phyloP scores from a whole-genome alignment of 192 early-diverging fungal species.

The Paraglomus brasilianum region DNA sequence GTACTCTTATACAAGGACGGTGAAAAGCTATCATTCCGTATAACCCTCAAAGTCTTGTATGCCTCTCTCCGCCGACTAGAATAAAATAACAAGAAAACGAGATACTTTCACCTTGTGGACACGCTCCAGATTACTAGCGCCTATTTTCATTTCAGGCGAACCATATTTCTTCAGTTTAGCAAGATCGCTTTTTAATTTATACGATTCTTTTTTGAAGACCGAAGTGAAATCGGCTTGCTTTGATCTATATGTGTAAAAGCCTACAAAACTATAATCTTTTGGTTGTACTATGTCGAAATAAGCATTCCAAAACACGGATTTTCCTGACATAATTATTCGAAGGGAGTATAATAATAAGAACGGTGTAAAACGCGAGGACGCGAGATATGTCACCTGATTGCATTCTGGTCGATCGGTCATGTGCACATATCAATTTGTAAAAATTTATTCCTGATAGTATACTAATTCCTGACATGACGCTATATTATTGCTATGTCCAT shows the following conservation, averaged over 20 bases:
- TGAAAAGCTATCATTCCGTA: constrained; percentile 15
- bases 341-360: too few relatives aligned
- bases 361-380: too few relatives aligned
- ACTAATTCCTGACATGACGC: too few relatives aligned
- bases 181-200: constrained; percentile 29
- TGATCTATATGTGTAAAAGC: constrained; percentile 21
- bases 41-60: constrained; percentile 22
- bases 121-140: constrained; percentile 6
- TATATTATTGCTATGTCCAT: too few relatives aligned
- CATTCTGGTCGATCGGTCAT: too few relatives aligned
- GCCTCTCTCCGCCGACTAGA: constrained; percentile 14
- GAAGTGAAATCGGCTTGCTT: constrained; percentile 30
- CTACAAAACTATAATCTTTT: constrained; percentile 32
- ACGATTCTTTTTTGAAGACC: constrained; percentile 25
- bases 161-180: constrained; percentile 19
- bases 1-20: constrained; percentile 12
- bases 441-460: too few relatives aligned
- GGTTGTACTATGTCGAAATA: constrained; percentile 22
- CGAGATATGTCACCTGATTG: too few relatives aligned
- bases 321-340: too few relatives aligned
- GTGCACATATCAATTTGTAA: too few relatives aligned
- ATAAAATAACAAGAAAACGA: constrained; percentile 12
- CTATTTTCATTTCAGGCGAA: constrained; percentile 28
- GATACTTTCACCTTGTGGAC: constrained; percentile 23
- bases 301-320: not conserved